These are phyloP conservation scores for Thalassiosira oceanica DNA, from an alignment of 352 stramenopile genomes.

Conservation along the genomic window DNA sequence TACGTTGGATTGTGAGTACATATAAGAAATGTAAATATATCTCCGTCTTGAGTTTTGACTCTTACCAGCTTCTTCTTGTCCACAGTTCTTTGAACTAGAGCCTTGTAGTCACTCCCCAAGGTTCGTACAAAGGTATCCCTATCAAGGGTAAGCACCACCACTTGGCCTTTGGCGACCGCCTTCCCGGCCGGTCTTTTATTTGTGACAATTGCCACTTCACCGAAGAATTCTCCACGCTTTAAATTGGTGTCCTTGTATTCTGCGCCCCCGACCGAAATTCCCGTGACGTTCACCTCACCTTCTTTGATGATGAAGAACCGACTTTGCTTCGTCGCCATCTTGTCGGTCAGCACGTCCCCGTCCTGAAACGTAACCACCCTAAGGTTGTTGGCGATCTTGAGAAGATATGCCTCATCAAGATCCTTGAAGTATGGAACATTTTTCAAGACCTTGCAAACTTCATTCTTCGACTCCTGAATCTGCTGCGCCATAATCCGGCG, in stretches of 20 bases:
- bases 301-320: conserved; percentile 82
- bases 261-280: conserved; percentile 11
- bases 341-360: conserved; percentile 60
- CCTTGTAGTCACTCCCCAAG: conserved; percentile 26
- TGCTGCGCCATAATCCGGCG: conserved; percentile 83
- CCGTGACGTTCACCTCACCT: conserved; percentile 31
- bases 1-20: background rate
- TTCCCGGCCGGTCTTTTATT: background rate
- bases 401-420: conserved; percentile 74
- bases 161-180: background rate
- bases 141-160: background rate
- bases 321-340: conserved; percentile 73
- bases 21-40: conserved; percentile 2
- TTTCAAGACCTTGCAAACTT: conserved; percentile 77
- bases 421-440: conserved; percentile 63
- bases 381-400: conserved; percentile 78
- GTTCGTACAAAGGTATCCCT: background rate
- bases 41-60: background rate
- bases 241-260: background rate
- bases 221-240: conserved; percentile 12
- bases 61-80: conserved; percentile 48
- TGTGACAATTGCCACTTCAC: conserved; percentile 20
- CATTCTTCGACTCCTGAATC: conserved; percentile 58
- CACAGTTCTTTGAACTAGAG: conserved; percentile 8
- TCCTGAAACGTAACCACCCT: conserved; percentile 69